Base-by-base conservation (phyloP, 257 asterid genomes). In the Ehretia macrophylla region DNA sequence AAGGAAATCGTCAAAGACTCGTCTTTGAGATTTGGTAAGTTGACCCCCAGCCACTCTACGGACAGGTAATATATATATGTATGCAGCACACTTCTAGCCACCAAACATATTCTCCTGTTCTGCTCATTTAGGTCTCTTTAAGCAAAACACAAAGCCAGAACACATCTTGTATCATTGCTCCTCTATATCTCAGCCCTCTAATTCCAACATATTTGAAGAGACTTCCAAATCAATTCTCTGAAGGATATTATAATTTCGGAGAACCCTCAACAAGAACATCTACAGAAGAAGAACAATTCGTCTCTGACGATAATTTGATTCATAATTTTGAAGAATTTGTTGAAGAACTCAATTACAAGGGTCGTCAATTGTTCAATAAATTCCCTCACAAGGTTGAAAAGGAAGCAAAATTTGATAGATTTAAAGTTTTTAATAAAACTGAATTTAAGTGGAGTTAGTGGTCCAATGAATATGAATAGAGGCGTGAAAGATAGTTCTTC, bases 321-420 rank as follows among this genome's bases (percentile, higher is more conserved):
- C 49, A 59, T 16, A 37, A 37, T 10, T 35, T 60, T 42, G 55
- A 63, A 53, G 62, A 47, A 19, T 44, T 79, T 5, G 10, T 40
- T 10, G 69, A 58, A 8, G 70, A 78, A 55, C 5, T 71, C 9
- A 72, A 69, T 8, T 68, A 17, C 4, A 53, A 59, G 56, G 72
- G 85, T 55, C 76, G 35, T 42, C 56, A 23, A 44, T 22, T 64
- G 74, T 60, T 74, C 0, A n/a, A 35, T 58, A 76, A 74, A 53
- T 50, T 82, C 14, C 22, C 57, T n/a, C 32, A 56, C 13, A 71
- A 42, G 63, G 35, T 54, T 0, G 78, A 69, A 53, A 59, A 48
- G 0, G 47, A 71, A 3, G 64, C 55, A 14, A 56, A 51, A 0
- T 39, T 62, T 11, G 76, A 66, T 0, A 23, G 23, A 12, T 42